Conservation (phyloP, 2,329 filamentous ascomycete genomes). For the Sporothrix schenckii region DNA sequence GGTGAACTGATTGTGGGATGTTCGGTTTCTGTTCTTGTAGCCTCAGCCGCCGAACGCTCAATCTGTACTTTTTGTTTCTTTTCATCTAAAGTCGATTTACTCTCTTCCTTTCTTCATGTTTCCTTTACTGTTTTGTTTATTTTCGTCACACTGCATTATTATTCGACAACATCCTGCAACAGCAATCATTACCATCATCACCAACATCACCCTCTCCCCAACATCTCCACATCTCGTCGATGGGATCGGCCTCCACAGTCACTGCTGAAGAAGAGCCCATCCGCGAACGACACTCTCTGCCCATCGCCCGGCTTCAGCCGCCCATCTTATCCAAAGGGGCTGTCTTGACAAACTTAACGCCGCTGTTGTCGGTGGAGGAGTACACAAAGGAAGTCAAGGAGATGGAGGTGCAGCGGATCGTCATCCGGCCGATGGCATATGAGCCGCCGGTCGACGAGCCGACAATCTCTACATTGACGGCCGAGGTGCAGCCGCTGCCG, state of each 20-base stretch:
- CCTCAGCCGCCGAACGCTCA: background rate
- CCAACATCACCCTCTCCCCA: background rate
- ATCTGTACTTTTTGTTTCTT: background rate
- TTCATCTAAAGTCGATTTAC: background rate
- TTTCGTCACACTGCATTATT: background rate
- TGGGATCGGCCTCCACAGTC: no score
- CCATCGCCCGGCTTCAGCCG: background rate
- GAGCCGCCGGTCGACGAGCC: no score
- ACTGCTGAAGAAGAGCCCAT: background rate
- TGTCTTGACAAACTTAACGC: background rate
- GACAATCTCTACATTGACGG: background rate
- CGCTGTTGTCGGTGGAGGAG: background rate
- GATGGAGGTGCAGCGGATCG: slow-evolving; percentile 15
- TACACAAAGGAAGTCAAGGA: background rate
- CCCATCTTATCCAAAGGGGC: background rate
- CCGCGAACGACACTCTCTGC: background rate
- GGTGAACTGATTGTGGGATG: no score
- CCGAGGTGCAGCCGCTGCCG: background rate
- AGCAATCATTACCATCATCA: background rate
- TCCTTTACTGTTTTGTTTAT: background rate
- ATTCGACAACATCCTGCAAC: background rate
- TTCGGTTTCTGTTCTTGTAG: no score
- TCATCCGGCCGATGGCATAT: background rate
- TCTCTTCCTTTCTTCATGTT: background rate
- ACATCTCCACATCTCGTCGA: background rate